Evolutionary conservation across 2,329 filamentous ascomycete species (phyloP).

Genomic region (Stagonosporopsis cucurbitacearum): DNA sequence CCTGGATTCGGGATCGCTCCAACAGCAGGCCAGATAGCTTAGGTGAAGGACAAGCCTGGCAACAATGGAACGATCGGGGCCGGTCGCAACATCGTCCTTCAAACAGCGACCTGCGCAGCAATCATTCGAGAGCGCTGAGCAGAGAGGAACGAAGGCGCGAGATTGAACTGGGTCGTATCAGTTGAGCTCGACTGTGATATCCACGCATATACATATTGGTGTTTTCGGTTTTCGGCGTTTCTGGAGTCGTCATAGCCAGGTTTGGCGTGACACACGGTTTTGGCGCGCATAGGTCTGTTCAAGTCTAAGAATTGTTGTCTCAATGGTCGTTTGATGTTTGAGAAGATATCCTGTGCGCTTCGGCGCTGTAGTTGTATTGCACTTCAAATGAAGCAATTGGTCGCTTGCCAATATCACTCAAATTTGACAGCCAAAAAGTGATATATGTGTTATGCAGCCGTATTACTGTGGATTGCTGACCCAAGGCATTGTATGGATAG

Average conservation of each 20-base stretch:
- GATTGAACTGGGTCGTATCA: slow-evolving; percentile 47
- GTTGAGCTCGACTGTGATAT: slow-evolving; percentile 3
- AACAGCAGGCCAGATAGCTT: slow-evolving; percentile 38
- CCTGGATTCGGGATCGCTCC: slow-evolving; percentile 33
- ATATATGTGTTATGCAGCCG: neutral
- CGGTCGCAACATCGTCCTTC: slow-evolving; percentile 34
- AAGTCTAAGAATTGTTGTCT: neutral
- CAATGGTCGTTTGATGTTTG: slow-evolving; percentile 2
- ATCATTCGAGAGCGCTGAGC: slow-evolving; percentile 44
- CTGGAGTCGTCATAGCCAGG: slow-evolving; percentile 11
- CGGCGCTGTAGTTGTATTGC: slow-evolving; percentile 16
- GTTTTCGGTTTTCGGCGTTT: slow-evolving; percentile 21
- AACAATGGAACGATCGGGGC: slow-evolving; percentile 41
- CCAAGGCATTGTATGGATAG: neutral
- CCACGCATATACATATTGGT: slow-evolving; percentile 17
- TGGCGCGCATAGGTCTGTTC: neutral
- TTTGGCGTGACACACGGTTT: neutral
- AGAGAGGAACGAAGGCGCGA: slow-evolving; percentile 50
- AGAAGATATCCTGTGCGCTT: slow-evolving; percentile 17
- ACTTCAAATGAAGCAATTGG: slow-evolving; percentile 1
- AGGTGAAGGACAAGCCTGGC: slow-evolving; percentile 39
- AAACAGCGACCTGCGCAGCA: slow-evolving; percentile 34
- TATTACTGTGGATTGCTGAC: neutral
- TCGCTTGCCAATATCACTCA: neutral
- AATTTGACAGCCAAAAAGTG: neutral